Evolutionary conservation across 306 rosid genomes (phyloP).

Genomic region (Gastrolobium bilobum): DNA sequence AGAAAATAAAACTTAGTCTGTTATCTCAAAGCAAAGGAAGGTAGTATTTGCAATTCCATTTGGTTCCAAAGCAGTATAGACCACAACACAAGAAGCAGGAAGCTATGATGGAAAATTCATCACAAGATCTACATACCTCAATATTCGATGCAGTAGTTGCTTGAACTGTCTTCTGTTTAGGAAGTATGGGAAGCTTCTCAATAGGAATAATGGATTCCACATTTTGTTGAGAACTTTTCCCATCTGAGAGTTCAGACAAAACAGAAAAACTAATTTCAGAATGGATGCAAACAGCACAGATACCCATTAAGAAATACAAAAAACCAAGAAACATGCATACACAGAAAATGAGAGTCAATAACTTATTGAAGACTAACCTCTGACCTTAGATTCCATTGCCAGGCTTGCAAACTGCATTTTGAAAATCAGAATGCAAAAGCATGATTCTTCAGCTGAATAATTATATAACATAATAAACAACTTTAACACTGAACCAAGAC

Average conservation of each 20-base stretch:
- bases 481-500: conserved; percentile 36
- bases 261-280: conserved; percentile 40
- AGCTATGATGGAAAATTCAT: conserved; percentile 13
- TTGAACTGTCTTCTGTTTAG: conserved; percentile 61
- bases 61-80: background rate
- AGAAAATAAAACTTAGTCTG: conserved; percentile 9
- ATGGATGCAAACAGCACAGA: background rate
- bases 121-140: conserved; percentile 61
- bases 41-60: conserved; percentile 1
- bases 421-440: conserved; percentile 44
- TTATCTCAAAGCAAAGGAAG: conserved; percentile 10
- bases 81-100: background rate
- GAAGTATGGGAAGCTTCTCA: conserved; percentile 51
- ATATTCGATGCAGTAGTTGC: conserved; percentile 50
- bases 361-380: conserved; percentile 68
- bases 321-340: conserved; percentile 36
- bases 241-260: conserved; percentile 48
- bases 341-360: conserved; percentile 37
- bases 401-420: conserved; percentile 68
- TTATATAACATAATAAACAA: conserved; percentile 44
- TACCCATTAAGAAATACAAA: background rate
- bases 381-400: conserved; percentile 58
- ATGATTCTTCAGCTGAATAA: conserved; percentile 38
- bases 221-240: conserved; percentile 20
- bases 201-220: conserved; percentile 35